Conservation (phyloP, 2,329 filamentous ascomycete genomes). For the Hypoxylon sp. region DNA sequence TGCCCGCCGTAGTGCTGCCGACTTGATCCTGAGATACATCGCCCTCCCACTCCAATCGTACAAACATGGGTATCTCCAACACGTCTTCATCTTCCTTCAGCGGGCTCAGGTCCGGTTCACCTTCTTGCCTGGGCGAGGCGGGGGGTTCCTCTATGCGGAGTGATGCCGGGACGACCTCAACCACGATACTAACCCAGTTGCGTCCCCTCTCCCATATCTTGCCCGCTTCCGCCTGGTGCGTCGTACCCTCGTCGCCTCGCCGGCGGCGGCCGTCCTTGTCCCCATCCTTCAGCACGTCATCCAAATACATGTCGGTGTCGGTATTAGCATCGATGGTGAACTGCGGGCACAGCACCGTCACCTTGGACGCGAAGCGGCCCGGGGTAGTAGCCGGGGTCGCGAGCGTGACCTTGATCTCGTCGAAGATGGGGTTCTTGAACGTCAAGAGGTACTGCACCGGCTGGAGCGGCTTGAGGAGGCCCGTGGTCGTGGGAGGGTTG, state of each 20-base stretch:
- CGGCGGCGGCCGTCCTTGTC: slow-evolving; percentile 56
- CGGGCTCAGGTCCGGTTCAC: slow-evolving; percentile 58
- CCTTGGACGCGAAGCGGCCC: slow-evolving; percentile 79
- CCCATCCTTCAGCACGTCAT: slow-evolving; percentile 81
- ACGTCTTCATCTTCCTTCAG: slow-evolving; percentile 71
- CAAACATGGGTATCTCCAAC: slow-evolving; percentile 93
- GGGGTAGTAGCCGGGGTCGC: slow-evolving; percentile 86
- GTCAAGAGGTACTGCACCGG: slow-evolving; percentile 87
- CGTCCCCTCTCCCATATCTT: slow-evolving; percentile 96
- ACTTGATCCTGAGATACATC: slow-evolving; percentile 74
- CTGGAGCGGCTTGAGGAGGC: slow-evolving; percentile 66
- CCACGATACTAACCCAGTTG: slow-evolving; percentile 94
- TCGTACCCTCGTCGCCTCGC: slow-evolving; percentile 53
- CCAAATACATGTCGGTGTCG: slow-evolving; percentile 80
- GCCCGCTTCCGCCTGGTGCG: slow-evolving; percentile 80
- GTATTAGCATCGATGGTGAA: slow-evolving; percentile 96
- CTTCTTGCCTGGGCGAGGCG: slow-evolving; percentile 47
- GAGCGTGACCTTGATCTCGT: slow-evolving; percentile 86
- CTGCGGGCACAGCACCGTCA: slow-evolving; percentile 93
- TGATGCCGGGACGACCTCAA: slow-evolving; percentile 83
- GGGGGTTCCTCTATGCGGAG: slow-evolving; percentile 57
- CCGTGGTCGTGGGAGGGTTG: slow-evolving; percentile 44
- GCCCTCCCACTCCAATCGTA: slow-evolving; percentile 89
- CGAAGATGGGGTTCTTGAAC: slow-evolving; percentile 94
- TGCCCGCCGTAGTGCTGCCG: slow-evolving; percentile 64